A percentile compares a stretch with the other conserved stretches of the same genome.
These are phyloP conservation scores for Russula olivacea DNA, from an alignment of 768 basidiomycete genomes.

Conservation along the genomic window DNA sequence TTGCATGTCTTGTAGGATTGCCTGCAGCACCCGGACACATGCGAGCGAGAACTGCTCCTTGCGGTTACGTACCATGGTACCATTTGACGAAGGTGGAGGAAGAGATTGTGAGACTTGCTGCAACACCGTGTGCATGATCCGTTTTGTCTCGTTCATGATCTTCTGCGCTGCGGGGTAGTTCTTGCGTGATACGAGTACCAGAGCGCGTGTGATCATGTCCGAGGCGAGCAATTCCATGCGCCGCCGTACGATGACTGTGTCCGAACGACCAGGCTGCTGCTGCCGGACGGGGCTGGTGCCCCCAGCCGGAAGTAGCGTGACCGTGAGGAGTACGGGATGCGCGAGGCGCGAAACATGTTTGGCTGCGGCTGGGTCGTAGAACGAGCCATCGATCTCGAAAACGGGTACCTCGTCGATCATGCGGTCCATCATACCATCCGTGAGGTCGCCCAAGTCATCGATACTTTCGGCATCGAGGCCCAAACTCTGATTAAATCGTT, in stretches of 20 bases:
- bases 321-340: constrained; percentile 89
- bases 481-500: constrained; percentile 82
- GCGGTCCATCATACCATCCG: constrained; percentile 89
- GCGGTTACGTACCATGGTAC: constrained; percentile 58
- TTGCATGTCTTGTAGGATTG: constrained; percentile 84
- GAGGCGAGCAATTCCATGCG: constrained; percentile 95
- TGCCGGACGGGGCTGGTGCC: constrained; percentile 31
- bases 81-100: constrained; percentile 43
- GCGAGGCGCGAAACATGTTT: constrained; percentile 85
- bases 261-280: constrained; percentile 42
- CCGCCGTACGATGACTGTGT: constrained; percentile 85
- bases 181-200: constrained; percentile 86
- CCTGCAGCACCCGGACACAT: constrained; percentile 76
- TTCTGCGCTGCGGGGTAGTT: constrained; percentile 89
- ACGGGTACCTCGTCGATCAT: constrained; percentile 99
- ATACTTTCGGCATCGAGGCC: constrained; percentile 71
- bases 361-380: constrained; percentile 82
- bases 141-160: constrained; percentile 84
- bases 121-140: constrained; percentile 87
- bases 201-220: constrained; percentile 94
- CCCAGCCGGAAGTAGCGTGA: constrained; percentile 71
- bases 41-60: constrained; percentile 69
- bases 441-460: constrained; percentile 66
- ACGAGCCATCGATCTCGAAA: constrained; percentile 91
- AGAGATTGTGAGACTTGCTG: constrained; percentile 75